Evolutionary conservation across 1,284 basidiomycete species (phyloP), one percentile per base, ranked within the genome.

Genomic region (Lignosus rhinocerotis): DNA sequence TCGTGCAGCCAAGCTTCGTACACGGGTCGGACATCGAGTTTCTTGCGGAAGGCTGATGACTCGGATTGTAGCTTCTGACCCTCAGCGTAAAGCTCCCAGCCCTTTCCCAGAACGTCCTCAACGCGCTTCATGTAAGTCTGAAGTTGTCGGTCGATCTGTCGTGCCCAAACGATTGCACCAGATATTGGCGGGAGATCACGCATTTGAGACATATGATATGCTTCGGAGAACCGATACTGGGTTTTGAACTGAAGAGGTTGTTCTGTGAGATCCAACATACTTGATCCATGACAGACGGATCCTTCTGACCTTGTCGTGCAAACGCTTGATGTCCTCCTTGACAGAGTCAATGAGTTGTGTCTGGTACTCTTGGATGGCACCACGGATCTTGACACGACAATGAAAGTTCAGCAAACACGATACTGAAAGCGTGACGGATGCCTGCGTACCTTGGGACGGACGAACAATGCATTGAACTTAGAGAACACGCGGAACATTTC

Each of bases 401-500:
- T 14, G n/a, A 8, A 43, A 10, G 19, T 43, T 16, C 10, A 21
- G 6, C 16, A 19, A 6, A 17, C 2, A 6, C 41, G 19, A 10
- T 5, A 19, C 6, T 7, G 5, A 6, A 17, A 43, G 6, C 41
- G 11, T 43, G 16, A 19, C n/a, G n/a, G 4, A 6, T 17, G 41
- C 36, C 16, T 16, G 25, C 25, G 11, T 41, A 93, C 94, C 86
- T 98, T 98, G n/a, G 96, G 96, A 60, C 97, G 84, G 34, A 99
- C 96, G 71, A 99, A 98, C 34, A 99, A 78, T 1, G 93, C 93
- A 74, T 99, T 98, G 80, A 98, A 99, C 75, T 97, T 97, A 6
- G 94, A 96, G 75, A 99, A 96, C 48, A 98, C 96, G 54, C 96
- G 85, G 76, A 99, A 98, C 96, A 98, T 99, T 78, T 98, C 96